phyloP scores from a whole-genome alignment of 257 asterid species.

The Forsythia viridissima region DNA sequence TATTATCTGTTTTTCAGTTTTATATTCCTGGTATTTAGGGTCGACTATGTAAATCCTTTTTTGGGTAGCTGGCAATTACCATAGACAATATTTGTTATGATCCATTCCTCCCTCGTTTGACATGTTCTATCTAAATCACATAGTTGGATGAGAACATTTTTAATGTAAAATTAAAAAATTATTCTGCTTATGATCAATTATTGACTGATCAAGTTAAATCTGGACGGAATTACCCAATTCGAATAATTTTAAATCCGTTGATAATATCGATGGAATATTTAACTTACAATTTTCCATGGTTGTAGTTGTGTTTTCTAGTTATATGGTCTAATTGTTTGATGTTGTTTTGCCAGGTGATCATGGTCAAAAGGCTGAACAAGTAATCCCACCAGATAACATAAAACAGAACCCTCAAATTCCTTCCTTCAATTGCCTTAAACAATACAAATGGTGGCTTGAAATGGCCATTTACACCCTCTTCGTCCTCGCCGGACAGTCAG shows the following conservation, averaged over 20 bases:
- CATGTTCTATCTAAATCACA: no score
- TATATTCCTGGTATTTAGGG: background rate
- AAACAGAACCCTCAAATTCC: background rate
- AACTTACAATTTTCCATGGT: no score
- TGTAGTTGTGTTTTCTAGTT: no score
- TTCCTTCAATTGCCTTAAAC: constrained; percentile 1
- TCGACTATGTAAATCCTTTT: no score
- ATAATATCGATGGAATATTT: no score
- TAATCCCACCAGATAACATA: constrained; percentile 6
- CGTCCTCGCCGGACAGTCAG: constrained; percentile 46
- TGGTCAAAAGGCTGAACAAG: background rate
- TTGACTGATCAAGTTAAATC: background rate
- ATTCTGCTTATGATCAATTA: background rate
- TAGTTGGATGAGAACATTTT: background rate
- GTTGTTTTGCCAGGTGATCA: background rate
- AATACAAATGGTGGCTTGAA: constrained; percentile 42
- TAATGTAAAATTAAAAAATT: background rate
- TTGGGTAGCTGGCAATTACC: no score
- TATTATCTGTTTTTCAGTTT: background rate
- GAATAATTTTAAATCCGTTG: no score
- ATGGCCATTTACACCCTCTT: constrained; percentile 32
- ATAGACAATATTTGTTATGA: no score
- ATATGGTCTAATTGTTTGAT: background rate
- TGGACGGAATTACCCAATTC: no score
- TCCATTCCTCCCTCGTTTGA: no score